Percentiles rank a stretch among this genome's conserved stretches.
These are phyloP conservation scores for Apophysomyces sp. DNA, from an alignment of 371 early-diverging fungal genomes.

Conservation along the genomic window DNA sequence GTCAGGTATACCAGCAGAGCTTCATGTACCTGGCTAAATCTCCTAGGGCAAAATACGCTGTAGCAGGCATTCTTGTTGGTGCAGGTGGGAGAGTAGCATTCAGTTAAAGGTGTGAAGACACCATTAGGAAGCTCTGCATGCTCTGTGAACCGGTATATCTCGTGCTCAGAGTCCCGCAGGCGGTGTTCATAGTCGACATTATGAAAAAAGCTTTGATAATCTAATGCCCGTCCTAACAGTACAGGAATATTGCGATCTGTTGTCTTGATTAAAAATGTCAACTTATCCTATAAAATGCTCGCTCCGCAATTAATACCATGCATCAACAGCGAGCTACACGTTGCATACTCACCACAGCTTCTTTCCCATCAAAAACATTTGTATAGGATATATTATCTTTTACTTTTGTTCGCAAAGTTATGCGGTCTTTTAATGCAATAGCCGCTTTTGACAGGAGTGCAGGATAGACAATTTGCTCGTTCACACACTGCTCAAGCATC, in stretches of 20 bases:
- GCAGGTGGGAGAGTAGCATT: slow-evolving; percentile 93
- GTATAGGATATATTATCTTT: slow-evolving; percentile 83
- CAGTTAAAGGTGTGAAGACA: slow-evolving; percentile 83
- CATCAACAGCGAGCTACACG: neutral
- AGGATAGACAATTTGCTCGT: slow-evolving; percentile 62
- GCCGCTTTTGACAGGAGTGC: slow-evolving; percentile 84
- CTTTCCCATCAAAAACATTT: slow-evolving; percentile 79
- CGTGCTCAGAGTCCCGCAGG: slow-evolving; percentile 76
- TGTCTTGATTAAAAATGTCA: slow-evolving; percentile 64
- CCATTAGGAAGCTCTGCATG: slow-evolving; percentile 65
- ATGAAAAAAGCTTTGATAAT: slow-evolving; percentile 85
- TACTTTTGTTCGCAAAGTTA: slow-evolving; percentile 50
- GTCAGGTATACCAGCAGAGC: neutral
- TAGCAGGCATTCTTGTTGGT: slow-evolving; percentile 79
- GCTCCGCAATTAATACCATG: too few relatives aligned
- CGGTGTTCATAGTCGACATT: slow-evolving; percentile 85
- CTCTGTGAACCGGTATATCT: slow-evolving; percentile 76
- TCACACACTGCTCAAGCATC: slow-evolving; percentile 1
- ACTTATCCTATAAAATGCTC: slow-evolving; percentile 56
- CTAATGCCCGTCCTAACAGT: slow-evolving; percentile 83
- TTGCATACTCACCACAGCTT: slow-evolving; percentile 72
- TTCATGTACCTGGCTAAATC: slow-evolving; percentile 54
- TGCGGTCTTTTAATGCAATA: slow-evolving; percentile 62
- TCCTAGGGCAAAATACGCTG: slow-evolving; percentile 78
- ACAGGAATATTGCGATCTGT: slow-evolving; percentile 85